These are phyloP conservation scores for Penicillium lividum DNA, from an alignment of 495 filamentous ascomycete genomes.

Conservation along the genomic window DNA sequence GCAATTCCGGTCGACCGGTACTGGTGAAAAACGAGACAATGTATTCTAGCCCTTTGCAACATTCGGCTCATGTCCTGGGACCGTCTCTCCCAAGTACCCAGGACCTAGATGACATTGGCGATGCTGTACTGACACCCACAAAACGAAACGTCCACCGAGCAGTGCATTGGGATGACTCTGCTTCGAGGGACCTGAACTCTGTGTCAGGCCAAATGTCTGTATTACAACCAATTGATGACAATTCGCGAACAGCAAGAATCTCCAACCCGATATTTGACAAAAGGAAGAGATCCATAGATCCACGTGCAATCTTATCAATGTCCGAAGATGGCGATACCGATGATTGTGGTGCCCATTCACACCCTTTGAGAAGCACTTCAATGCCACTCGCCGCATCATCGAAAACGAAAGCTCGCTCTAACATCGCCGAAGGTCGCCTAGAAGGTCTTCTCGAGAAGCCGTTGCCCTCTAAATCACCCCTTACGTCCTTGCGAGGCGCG, in stretches of 20 bases:
- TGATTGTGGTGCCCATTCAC: neutral
- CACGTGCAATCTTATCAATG: slow-evolving; percentile 29
- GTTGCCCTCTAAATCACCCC: slow-evolving; percentile 29
- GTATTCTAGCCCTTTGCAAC: slow-evolving; percentile 42
- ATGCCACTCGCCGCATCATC: neutral
- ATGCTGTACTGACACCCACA: slow-evolving; percentile 61
- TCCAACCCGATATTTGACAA: slow-evolving; percentile 9
- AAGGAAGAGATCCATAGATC: slow-evolving; percentile 13
- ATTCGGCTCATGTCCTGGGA: slow-evolving; percentile 8
- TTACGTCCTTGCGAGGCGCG: slow-evolving; percentile 3
- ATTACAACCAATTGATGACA: slow-evolving; percentile 30
- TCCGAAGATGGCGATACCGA: slow-evolving; percentile 47
- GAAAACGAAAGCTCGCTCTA: slow-evolving; percentile 2
- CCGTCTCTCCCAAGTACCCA: slow-evolving; percentile 50
- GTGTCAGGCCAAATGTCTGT: slow-evolving; percentile 7
- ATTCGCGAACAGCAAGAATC: slow-evolving; percentile 9
- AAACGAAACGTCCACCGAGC: slow-evolving; percentile 47
- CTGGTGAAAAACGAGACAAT: slow-evolving; percentile 35
- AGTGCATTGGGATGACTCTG: slow-evolving; percentile 10
- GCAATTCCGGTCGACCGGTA: slow-evolving; percentile 19
- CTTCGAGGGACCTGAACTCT: neutral
- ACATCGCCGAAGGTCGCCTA: slow-evolving; percentile 28
- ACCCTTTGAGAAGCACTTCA: neutral
- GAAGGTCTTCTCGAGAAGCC: slow-evolving; percentile 39
- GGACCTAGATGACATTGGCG: slow-evolving; percentile 72